Conservation (phyloP, 768 basidiomycete genomes). For the Tricholoma bakamatsutake region DNA sequence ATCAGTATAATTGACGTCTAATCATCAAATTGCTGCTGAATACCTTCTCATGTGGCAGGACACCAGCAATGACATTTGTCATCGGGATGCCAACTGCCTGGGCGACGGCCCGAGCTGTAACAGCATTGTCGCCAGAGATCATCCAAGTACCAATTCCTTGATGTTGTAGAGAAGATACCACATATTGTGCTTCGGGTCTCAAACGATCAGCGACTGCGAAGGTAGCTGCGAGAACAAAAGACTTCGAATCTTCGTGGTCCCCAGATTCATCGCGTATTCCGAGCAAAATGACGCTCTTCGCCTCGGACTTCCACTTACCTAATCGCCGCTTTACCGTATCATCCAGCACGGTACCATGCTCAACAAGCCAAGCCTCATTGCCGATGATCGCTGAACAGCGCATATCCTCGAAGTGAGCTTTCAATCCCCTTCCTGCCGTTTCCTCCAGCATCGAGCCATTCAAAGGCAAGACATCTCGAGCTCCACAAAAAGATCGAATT, state of each 20-base stretch:
- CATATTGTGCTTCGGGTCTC: conserved; percentile 48
- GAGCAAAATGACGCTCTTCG: conserved; percentile 66
- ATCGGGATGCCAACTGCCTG: conserved; percentile 57
- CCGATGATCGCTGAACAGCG: conserved; percentile 53
- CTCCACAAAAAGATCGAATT: conserved; percentile 43
- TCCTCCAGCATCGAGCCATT: conserved; percentile 41
- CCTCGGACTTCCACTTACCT: conserved; percentile 52
- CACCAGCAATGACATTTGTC: conserved; percentile 71
- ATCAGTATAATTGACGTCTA: background rate
- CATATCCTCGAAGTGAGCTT: conserved; percentile 36
- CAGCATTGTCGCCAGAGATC: conserved; percentile 68
- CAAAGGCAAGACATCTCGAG: conserved; percentile 1
- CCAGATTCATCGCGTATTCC: conserved; percentile 28
- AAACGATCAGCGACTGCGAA: conserved; percentile 66
- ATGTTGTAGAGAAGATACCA: conserved; percentile 46
- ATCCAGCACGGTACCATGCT: conserved; percentile 36
- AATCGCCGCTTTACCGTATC: conserved; percentile 24
- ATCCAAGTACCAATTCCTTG: conserved; percentile 66
- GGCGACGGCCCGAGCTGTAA: conserved; percentile 70
- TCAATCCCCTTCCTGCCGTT: conserved; percentile 59
- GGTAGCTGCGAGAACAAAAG: conserved; percentile 30
- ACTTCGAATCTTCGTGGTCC: background rate
- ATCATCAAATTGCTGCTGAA: conserved; percentile 5
- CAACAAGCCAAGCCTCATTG: conserved; percentile 60
- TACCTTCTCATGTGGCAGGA: conserved; percentile 79